Evolutionary conservation across 108 stramenopile genomes (phyloP), one percentile per base, ranked within the genome.

Genomic region (Nitzschia putrida): DNA sequence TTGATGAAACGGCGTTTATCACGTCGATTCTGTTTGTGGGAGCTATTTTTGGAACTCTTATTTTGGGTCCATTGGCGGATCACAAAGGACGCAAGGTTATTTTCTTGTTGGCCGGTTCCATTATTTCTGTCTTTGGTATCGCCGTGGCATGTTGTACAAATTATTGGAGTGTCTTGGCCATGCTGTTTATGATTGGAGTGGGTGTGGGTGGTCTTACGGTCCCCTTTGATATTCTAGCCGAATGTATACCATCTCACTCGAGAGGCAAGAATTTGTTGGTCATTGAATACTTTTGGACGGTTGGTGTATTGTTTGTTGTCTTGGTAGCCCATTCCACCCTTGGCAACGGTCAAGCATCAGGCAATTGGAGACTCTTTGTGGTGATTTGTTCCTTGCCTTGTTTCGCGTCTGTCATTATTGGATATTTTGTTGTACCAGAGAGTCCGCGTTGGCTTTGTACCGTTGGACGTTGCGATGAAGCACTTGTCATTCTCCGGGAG

Each of bases 221-320:
- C 10, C 87, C 90, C 23, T 94, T 94, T 77, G 93, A 94, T 57
- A 83, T 90, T 38, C 69, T 88, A 20, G 89, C 90, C 10, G 90
- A 94, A 64, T 86, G 88, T 66, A 64, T 90, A 7, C 90, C 93
- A 13, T 66, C 79, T 1, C 38, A 50, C 20, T 42, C 63, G 11
- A 55, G 85, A 68, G 88, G 88, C 12, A 83, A 78, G 37, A 81
- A 83, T 74, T 61, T 89, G 14, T 66, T 89, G 2, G 37, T 74
- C 9, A 87, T 94, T 40, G 88, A 94, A 57, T 94, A 86, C 53
- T 94, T 91, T 60, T 94, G 93, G 93, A 88, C 88, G 6, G 61
- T 85, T 21, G 93, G 93, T 20, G 77, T 78, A 40, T 55, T 94
- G 57, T 77, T 79, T 57, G 87, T 91, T 0, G 85, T 88, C 10